These are phyloP conservation scores for Trichoderma reesei DNA, from an alignment of 495 filamentous ascomycete genomes.

Conservation along the genomic window DNA sequence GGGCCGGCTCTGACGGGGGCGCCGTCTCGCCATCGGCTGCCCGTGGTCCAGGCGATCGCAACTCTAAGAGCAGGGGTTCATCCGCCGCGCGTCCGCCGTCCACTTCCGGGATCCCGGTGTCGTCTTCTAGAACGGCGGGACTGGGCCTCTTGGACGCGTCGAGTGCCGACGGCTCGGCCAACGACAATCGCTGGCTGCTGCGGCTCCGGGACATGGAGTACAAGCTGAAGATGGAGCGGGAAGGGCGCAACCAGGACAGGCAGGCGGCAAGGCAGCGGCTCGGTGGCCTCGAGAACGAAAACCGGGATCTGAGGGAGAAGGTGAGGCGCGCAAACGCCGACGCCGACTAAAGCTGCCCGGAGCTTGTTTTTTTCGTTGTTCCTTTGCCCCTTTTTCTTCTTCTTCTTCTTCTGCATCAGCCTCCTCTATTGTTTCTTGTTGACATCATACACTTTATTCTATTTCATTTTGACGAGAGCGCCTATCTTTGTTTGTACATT, in stretches of 20 bases:
- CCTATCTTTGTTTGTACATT: conserved; percentile 7
- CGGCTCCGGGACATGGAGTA: conserved; percentile 78
- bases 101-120: conserved; percentile 12
- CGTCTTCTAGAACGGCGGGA: conserved; percentile 7
- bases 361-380: no score
- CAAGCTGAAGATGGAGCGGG: conserved; percentile 79
- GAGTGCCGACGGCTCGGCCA: conserved; percentile 1
- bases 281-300: conserved; percentile 72
- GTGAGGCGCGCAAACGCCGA: conserved; percentile 35
- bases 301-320: conserved; percentile 57
- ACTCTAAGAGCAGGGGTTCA: conserved; percentile 21
- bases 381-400: no score
- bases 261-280: conserved; percentile 73
- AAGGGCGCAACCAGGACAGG: conserved; percentile 76
- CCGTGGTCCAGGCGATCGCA: conserved; percentile 33
- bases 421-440: no score
- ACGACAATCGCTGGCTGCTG: conserved; percentile 69
- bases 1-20: conserved; percentile 20
- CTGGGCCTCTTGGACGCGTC: conserved; percentile 17
- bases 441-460: neutral
- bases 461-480: neutral
- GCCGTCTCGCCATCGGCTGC: conserved; percentile 39
- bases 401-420: no score
- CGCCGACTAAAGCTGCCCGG: neutral
- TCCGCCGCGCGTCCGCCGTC: conserved; percentile 9